Base-by-base conservation (phyloP, 2,329 filamentous ascomycete genomes). In the Cladosporium sp. region DNA sequence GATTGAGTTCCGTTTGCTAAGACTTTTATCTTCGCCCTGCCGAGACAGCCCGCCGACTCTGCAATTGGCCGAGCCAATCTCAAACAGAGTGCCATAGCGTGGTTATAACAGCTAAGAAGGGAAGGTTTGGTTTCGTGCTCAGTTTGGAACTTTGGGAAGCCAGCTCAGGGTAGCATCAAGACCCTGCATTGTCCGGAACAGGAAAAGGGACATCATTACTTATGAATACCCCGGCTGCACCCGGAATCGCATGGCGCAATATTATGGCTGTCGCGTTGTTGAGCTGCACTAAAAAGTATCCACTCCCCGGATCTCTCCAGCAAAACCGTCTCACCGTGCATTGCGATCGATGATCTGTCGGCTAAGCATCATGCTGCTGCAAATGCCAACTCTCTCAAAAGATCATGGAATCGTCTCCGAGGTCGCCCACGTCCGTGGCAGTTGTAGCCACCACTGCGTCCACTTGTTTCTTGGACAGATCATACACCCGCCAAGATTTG, bases 401-500 rank as follows among this genome's bases (percentile, higher is more conserved):
- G 60, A 62, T 53, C 60, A 62, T 62, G 6, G 16, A 50, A 11
- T 62, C 60, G 23, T 44, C 60, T 11, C 23, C 60, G 21, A 37
- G 40, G 57, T 49, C 57, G 26, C 40, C 33, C 23, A 33, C 16
- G 18, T 55, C 37, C 26, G 26, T 33, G 12, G n/a, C 12, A n/a
- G 21, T 16, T 21, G 40, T 12, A 18, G 49, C 49, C 12, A 63
- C 35, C 26, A 56, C 50, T 21, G 50, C 61, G 26, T 56, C 50
- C 33, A 63, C 35, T 16, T 56, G 37, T 37, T 31, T 56, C 50
- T 46, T 37, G n/a, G 61, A 63, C 69, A 88, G 71, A 74, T 88
- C 85, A 66, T 87, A 75, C 16, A 88, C 82, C 57, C 82, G 79
- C 74, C 86, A 88, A 66, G 83, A 81, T 72, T 83, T 78, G 40